Base-by-base conservation (phyloP, 495 filamentous ascomycete genomes). In the Oidiodendron maius region DNA sequence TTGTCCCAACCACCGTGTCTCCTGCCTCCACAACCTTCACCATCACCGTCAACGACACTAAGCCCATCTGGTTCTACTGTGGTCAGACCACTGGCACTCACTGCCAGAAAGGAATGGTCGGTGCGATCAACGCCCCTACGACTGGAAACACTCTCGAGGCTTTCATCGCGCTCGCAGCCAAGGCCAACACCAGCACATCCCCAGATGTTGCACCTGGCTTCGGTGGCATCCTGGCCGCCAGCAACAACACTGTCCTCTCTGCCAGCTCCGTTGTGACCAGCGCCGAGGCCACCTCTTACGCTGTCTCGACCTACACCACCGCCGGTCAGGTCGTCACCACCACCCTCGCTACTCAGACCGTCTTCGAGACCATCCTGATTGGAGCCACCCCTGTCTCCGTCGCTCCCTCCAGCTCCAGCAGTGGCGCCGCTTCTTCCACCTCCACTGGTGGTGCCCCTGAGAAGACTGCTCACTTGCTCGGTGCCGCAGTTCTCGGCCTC, bases 51-150 rank as follows among this genome's bases (percentile, higher is more conserved):
- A 80, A 80, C 56, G 70, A 76, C 59, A 84, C 75, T 36, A 74
- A 71, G 13, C 81, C 83, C 0, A 64, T 85, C 45, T 87, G 82
- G 81, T 66, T 80, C 48, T 88, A 85, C 63, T 87, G 83, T 65
- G 44, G 40, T 8, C 50, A 55, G 20, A 72, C 74, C 15, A 70
- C 75, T 53, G 70, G 62, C 36, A 71, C 65, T 34, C 85, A 88
- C 64, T 89, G 83, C 59, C 73, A 84, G 64, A 59, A 52, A 40
- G 38, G 38, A 6, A 40, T 40, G 38, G 38, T 40, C 16, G 38
- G 38, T 21, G 38, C 23, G 6, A 26, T 30, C 40, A 58, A 48
- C 0, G 52, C 63, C 26, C 18, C 53, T 12, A 53, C 55, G 3
- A 60, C 53, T 15, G 51, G 51, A 32, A 72, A 70, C 4, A 58